These are phyloP conservation scores for Metarhizium robertsii DNA, from an alignment of 2,329 filamentous ascomycete species.

Conservation along the genomic window DNA sequence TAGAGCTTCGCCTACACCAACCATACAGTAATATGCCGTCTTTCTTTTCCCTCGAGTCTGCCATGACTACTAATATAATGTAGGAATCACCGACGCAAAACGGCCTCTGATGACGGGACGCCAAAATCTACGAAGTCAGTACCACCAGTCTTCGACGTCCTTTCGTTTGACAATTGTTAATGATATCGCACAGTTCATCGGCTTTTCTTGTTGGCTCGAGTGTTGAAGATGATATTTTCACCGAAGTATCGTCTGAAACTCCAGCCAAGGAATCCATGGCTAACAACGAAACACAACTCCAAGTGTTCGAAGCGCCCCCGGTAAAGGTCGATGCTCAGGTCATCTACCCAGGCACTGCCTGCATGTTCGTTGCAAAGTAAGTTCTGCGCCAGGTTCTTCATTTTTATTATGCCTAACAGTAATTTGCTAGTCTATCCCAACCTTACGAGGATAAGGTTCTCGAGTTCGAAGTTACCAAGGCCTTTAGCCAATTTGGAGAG, in stretches of 20 bases:
- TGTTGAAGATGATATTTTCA: conserved; percentile 12
- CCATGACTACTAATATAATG: background rate
- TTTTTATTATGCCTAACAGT: background rate
- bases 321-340: conserved; percentile 37
- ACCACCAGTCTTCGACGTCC: background rate
- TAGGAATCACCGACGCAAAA: conserved; percentile 6
- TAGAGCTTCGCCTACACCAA: background rate
- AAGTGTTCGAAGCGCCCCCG: conserved; percentile 3
- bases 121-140: conserved; percentile 6
- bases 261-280: background rate
- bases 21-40: background rate
- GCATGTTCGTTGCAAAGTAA: conserved; percentile 60
- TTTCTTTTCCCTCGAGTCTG: background rate
- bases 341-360: conserved; percentile 44
- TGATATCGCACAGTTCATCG: background rate
- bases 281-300: background rate
- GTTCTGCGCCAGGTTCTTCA: conserved; percentile 15
- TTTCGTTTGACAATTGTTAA: background rate
- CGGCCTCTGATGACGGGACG: conserved; percentile 6
- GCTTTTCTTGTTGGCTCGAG: conserved; percentile 10
- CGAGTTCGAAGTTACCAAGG: conserved; percentile 39
- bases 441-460: conserved; percentile 39
- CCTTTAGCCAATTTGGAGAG: conserved; percentile 44
- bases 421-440: conserved; percentile 38
- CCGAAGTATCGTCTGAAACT: conserved; percentile 2